Percentiles rank a stretch among this genome's conserved stretches.
Evolutionary conservation across 129 eudicot species (phyloP).

Genomic region (Daucus carota): DNA sequence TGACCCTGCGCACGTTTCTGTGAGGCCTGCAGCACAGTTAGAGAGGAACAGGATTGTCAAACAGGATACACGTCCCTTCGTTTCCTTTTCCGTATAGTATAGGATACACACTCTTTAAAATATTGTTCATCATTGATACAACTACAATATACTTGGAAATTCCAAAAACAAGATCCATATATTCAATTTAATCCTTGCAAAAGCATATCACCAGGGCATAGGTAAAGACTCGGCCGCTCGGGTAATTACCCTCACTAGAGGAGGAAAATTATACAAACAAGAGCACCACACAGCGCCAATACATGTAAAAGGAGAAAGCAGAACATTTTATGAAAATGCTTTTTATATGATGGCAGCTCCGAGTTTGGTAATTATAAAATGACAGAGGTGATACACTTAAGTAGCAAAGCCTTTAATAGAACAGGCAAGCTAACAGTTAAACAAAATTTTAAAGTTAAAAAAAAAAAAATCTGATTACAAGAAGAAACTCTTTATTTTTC

Average conservation of each 20-base stretch:
- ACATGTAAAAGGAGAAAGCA: background rate
- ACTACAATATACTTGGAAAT: background rate
- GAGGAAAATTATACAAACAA: background rate
- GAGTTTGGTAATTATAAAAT: background rate
- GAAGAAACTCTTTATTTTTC: background rate
- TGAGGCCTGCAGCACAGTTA: slow-evolving; percentile 42
- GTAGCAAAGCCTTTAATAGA: background rate
- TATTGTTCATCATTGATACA: background rate
- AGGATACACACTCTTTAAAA: background rate
- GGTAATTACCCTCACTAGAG: background rate
- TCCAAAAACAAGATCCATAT: background rate
- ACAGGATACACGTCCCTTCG: background rate
- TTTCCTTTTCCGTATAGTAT: background rate
- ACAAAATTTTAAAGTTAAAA: background rate
- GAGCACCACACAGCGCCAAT: background rate
- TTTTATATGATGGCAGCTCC: background rate
- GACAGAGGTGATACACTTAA: background rate
- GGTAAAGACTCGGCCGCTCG: background rate
- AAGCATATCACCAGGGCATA: background rate
- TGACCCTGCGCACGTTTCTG: slow-evolving; percentile 83
- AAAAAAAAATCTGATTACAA: too few relatives aligned
- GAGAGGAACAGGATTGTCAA: background rate
- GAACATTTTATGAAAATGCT: background rate
- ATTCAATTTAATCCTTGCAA: background rate
- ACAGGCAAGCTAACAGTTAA: background rate